Conservation (phyloP, 2,329 filamentous ascomycete species). For the Neofusicoccum laricinum region DNA sequence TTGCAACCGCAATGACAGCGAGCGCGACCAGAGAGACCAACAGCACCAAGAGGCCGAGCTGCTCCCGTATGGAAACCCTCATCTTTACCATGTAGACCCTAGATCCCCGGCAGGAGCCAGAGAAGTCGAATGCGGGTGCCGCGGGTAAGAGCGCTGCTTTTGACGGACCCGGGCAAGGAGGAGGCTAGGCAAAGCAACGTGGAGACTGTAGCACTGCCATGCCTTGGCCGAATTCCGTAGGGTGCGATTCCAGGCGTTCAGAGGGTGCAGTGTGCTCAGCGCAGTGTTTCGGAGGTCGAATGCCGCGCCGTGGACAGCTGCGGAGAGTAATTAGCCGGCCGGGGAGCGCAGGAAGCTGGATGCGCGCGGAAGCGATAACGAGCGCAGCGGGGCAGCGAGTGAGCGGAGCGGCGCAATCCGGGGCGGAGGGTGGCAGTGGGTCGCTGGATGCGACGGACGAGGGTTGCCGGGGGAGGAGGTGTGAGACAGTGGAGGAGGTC, state of each 20-base stretch:
- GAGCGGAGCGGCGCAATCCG: background rate
- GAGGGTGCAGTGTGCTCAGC: background rate
- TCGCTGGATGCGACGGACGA: background rate
- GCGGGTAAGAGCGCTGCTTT: background rate
- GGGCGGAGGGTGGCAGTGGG: background rate
- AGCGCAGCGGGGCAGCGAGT: background rate
- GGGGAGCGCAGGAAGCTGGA: background rate
- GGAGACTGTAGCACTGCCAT: constrained; percentile 9
- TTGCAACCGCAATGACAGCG: constrained; percentile 75
- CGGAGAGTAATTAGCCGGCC: background rate
- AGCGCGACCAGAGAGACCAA: constrained; percentile 71
- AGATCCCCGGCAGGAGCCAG: background rate
- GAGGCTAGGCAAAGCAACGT: background rate
- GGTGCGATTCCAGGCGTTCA: background rate
- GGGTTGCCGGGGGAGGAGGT: background rate
- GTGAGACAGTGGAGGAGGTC: background rate
- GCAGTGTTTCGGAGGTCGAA: background rate
- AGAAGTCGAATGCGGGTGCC: background rate
- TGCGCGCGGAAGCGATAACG: constrained; percentile 12
- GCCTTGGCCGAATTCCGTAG: background rate
- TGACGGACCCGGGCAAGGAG: background rate
- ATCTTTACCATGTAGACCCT: constrained; percentile 50
- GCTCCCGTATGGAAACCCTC: constrained; percentile 84
- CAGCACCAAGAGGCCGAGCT: constrained; percentile 78
- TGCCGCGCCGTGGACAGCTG: background rate